Conservation (phyloP, 768 basidiomycete species). For the Candolleomyces efflorescens region DNA sequence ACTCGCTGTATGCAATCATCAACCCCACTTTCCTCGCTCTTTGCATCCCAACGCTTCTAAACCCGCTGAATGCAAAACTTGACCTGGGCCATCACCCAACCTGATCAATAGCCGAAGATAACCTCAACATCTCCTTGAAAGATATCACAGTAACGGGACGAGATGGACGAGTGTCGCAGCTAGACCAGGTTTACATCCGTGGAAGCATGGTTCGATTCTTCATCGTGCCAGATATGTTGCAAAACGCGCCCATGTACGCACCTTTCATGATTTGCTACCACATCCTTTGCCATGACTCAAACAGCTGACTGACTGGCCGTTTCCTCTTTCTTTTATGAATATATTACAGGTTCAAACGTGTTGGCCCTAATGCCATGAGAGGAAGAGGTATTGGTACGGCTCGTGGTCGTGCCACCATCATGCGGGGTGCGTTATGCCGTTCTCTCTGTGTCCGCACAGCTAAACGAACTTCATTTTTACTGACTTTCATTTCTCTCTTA, state of each 20-base stretch:
- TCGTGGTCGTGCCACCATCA: conserved; percentile 96
- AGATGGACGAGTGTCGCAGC: conserved; percentile 96
- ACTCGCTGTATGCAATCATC: not conserved
- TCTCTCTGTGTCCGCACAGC: conserved; percentile 6
- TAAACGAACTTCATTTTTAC: conserved; percentile 11
- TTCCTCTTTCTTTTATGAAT: not conserved
- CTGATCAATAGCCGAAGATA: conserved; percentile 79
- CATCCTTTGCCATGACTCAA: too few species aligned
- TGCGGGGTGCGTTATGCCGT: conserved; percentile 69
- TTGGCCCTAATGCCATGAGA: conserved; percentile 97
- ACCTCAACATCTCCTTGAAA: conserved; percentile 92
- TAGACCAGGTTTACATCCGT: conserved; percentile 98
- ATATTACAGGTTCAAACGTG: conserved; percentile 91
- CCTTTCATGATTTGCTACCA: too few species aligned
- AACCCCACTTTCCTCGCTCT: not conserved
- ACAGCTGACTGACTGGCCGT: too few species aligned
- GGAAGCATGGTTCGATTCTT: conserved; percentile 99
- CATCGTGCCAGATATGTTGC: conserved; percentile 98
- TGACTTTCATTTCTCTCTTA: too few species aligned
- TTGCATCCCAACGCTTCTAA: not conserved
- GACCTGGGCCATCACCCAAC: not conserved
- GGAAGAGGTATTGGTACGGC: conserved; percentile 99
- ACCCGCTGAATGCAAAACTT: not conserved
- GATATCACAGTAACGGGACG: conserved; percentile 98
- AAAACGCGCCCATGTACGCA: conserved; percentile 95